Evolutionary conservation across 2,329 filamentous ascomycete species (phyloP).

Genomic region (Hypomyces perniciosus): DNA sequence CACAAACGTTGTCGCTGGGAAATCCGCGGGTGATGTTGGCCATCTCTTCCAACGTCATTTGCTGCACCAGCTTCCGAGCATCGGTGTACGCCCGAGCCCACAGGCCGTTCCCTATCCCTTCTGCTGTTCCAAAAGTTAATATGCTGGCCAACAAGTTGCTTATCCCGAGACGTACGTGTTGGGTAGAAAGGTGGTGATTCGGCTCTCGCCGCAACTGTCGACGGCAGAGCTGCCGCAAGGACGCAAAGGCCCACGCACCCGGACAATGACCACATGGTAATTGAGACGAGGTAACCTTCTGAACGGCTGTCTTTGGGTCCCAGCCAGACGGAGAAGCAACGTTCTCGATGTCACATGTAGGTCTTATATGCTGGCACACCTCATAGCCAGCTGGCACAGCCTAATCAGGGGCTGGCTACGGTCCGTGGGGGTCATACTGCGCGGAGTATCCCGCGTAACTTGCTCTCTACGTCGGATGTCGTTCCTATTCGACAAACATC

Average conservation of each 20-base stretch:
- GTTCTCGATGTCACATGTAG: no score
- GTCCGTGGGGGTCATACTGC: no score
- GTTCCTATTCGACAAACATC: no score
- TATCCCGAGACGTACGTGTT: background rate
- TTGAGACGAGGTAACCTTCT: background rate
- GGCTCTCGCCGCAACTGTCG: background rate
- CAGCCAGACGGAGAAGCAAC: slow-evolving; percentile 25
- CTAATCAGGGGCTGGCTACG: no score
- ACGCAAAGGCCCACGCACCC: slow-evolving; percentile 1
- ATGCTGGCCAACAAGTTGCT: background rate
- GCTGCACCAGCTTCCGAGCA: slow-evolving; percentile 49
- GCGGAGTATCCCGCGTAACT: no score
- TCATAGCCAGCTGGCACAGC: no score
- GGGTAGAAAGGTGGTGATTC: background rate
- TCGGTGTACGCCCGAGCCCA: slow-evolving; percentile 56
- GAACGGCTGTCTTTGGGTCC: background rate
- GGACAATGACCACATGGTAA: slow-evolving; percentile 7
- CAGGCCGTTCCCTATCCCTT: slow-evolving; percentile 26
- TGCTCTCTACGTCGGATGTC: no score
- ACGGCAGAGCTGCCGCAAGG: slow-evolving; percentile 1
- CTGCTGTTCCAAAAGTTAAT: slow-evolving; percentile 19
- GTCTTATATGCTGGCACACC: no score
- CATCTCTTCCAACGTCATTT: slow-evolving; percentile 63
- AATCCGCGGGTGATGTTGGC: slow-evolving; percentile 48
- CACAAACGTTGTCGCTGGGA: slow-evolving; percentile 45